These are phyloP conservation scores for Fusarium sp. DNA, from an alignment of 2,329 filamentous ascomycete species.

Conservation along the genomic window DNA sequence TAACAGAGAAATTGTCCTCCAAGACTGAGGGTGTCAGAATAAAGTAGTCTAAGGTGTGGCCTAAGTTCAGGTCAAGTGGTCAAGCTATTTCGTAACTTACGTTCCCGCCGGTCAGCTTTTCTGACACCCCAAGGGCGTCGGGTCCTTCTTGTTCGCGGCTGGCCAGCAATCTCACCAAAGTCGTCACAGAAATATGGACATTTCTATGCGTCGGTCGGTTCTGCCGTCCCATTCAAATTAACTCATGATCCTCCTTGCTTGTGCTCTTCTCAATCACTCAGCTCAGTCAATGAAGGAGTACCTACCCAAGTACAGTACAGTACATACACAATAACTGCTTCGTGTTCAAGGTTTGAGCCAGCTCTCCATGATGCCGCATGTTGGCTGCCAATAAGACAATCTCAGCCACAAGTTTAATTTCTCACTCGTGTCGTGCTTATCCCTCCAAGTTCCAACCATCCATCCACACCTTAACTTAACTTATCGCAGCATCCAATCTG, in stretches of 20 bases:
- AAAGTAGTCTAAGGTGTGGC: too few species aligned
- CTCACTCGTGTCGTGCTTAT: slow-evolving; percentile 30
- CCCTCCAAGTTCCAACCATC: slow-evolving; percentile 8
- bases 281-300: not conserved
- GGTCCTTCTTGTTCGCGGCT: slow-evolving; percentile 1
- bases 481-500: slow-evolving; percentile 17
- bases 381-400: slow-evolving; percentile 23
- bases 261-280: not conserved
- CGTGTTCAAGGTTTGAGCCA: slow-evolving; percentile 16
- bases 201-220: slow-evolving; percentile 1
- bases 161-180: slow-evolving; percentile 3
- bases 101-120: not conserved
- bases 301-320: not conserved
- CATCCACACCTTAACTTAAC: slow-evolving; percentile 15
- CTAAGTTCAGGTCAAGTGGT: too few species aligned
- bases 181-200: slow-evolving; percentile 6
- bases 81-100: too few species aligned
- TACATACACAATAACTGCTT: not conserved
- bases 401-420: slow-evolving; percentile 35
- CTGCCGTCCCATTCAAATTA: not conserved
- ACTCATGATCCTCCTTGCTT: not conserved
- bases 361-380: not conserved
- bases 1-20: too few species aligned
- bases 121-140: not conserved
- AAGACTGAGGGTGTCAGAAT: too few species aligned